Evolutionary conservation across 2,329 filamentous ascomycete genomes (phyloP).

Genomic region (Monilinia fructicola): DNA sequence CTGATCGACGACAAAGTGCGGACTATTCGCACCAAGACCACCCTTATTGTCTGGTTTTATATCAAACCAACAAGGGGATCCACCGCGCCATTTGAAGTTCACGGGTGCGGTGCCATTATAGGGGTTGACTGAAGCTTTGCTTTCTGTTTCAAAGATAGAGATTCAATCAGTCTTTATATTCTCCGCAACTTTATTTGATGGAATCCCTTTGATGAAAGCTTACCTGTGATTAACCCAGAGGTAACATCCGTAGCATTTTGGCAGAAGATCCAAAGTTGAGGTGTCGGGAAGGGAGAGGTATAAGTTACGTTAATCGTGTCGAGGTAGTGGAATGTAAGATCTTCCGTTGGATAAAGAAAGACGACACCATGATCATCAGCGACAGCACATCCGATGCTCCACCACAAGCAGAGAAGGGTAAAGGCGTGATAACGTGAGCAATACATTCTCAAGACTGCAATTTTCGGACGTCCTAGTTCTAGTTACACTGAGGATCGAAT

Average conservation of each 20-base stretch:
- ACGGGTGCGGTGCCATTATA: constrained; percentile 29
- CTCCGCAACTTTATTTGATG: neutral
- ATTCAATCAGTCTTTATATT: neutral
- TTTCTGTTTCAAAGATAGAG: neutral
- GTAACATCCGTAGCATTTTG: constrained; percentile 20
- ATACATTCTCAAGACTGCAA: constrained; percentile 4
- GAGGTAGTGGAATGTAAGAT: constrained; percentile 28
- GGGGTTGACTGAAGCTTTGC: constrained; percentile 9
- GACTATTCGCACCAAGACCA: constrained; percentile 28
- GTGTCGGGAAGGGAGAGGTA: constrained; percentile 27
- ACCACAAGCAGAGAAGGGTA: constrained; percentile 4
- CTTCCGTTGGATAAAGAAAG: constrained; percentile 29
- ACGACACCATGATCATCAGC: constrained; percentile 28
- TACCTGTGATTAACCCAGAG: constrained; percentile 17
- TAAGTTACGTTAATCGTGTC: constrained; percentile 33
- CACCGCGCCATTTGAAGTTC: constrained; percentile 25
- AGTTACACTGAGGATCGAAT: neutral
- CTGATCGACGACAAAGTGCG: constrained; percentile 14
- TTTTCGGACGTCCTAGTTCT: neutral
- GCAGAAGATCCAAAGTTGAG: constrained; percentile 30
- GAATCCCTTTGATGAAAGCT: neutral
- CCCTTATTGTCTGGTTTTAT: constrained; percentile 27
- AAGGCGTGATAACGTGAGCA: neutral
- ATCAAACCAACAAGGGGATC: constrained; percentile 30
- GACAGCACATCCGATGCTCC: constrained; percentile 15